These are phyloP conservation scores for Wickerhamomyces chaumierensis DNA, from an alignment of 805 yeast genomes.

Conservation along the genomic window DNA sequence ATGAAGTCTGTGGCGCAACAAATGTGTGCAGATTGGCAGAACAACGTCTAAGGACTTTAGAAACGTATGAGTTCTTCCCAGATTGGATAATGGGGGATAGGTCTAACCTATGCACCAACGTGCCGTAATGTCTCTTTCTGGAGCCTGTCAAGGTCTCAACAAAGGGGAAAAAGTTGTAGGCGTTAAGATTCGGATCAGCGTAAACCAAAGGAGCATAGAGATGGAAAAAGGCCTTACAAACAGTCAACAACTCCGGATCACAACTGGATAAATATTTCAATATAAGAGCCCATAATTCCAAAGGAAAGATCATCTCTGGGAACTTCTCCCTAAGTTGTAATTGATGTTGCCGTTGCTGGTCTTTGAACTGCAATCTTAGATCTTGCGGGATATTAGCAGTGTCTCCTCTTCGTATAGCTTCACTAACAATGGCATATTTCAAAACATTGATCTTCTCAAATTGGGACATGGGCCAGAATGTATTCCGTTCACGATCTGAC, in stretches of 20 bases:
- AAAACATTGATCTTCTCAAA: conserved; percentile 40
- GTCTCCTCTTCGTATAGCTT: conserved; percentile 6
- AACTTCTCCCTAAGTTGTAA: conserved; percentile 8
- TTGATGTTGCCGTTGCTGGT: neutral
- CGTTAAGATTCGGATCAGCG: conserved; percentile 45
- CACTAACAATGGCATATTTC: conserved; percentile 21
- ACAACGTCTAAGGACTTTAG: conserved; percentile 72
- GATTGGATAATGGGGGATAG: conserved; percentile 74
- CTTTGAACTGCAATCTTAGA: conserved; percentile 1
- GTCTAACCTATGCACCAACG: conserved; percentile 55
- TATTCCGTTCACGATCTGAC: conserved; percentile 1
- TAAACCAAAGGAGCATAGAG: conserved; percentile 59
- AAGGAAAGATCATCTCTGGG: conserved; percentile 18
- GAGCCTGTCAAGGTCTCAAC: conserved; percentile 50
- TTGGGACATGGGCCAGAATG: conserved; percentile 36
- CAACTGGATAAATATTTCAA: conserved; percentile 21
- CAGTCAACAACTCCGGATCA: conserved; percentile 40
- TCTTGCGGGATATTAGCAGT: conserved; percentile 7
- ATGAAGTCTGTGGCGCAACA: conserved; percentile 89
- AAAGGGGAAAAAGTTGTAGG: conserved; percentile 60
- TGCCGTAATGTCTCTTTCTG: conserved; percentile 38
- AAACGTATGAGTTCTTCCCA: conserved; percentile 85
- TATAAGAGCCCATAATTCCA: conserved; percentile 7
- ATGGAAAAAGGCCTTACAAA: conserved; percentile 50
- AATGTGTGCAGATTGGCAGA: conserved; percentile 53